These are phyloP conservation scores for Rhizodiscina lignyota DNA, from an alignment of 495 filamentous ascomycete species.

Conservation along the genomic window DNA sequence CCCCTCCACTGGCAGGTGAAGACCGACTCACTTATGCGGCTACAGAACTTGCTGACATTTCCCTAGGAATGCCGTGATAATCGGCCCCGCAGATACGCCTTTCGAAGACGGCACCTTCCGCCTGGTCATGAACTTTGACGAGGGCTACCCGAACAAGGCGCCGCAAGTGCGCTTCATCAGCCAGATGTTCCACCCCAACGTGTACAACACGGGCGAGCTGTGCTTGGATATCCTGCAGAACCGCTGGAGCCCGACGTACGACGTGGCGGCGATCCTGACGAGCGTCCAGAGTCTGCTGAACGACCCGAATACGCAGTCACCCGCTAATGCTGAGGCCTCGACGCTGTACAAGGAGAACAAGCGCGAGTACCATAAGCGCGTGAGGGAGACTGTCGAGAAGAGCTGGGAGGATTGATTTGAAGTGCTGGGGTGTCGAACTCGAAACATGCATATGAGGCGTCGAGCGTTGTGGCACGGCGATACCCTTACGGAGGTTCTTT, in stretches of 20 bases:
- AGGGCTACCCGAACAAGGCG: conserved; percentile 96
- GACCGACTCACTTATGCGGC: too few relatives aligned
- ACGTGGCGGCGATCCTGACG: conserved; percentile 91
- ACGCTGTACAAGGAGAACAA: conserved; percentile 98
- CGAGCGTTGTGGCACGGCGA: too few relatives aligned
- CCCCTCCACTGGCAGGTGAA: background rate
- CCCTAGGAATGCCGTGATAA: conserved; percentile 92
- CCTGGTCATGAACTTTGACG: conserved; percentile 97
- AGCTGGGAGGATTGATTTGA: conserved; percentile 64
- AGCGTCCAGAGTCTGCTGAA: conserved; percentile 98
- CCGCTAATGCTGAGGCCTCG: conserved; percentile 93
- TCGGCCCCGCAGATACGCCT: conserved; percentile 90
- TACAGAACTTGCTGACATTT: too few relatives aligned
- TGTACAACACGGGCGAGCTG: conserved; percentile 91
- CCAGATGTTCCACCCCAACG: conserved; percentile 98
- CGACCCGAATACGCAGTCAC: conserved; percentile 93
- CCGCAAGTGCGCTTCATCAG: conserved; percentile 97
- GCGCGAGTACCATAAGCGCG: conserved; percentile 87
- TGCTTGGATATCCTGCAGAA: conserved; percentile 97
- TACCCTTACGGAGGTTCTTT: too few relatives aligned
- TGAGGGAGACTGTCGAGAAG: conserved; percentile 94
- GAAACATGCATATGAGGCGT: background rate
- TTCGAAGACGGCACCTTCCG: conserved; percentile 98
- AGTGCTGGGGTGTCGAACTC: background rate
- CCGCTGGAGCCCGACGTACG: conserved; percentile 96